Percentiles rank a stretch among this genome's conserved stretches.
Conservation (phyloP, 345 rosid genomes). For the Moringa oleifera region DNA sequence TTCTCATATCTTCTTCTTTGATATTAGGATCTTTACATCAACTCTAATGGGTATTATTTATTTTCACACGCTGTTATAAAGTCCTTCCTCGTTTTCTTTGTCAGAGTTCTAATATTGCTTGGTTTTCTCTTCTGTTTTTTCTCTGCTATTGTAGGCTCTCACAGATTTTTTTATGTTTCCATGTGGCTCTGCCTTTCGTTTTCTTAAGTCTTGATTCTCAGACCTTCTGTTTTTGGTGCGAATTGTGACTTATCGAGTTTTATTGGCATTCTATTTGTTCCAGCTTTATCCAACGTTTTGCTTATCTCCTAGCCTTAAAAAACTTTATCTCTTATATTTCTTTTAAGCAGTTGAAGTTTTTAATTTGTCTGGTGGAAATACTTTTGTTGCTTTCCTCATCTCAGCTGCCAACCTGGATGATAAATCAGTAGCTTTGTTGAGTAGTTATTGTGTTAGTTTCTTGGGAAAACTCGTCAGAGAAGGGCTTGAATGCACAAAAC, state of each 20-base stretch:
- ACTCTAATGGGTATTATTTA: constrained; percentile 4
- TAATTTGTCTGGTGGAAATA: not conserved
- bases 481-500: no score
- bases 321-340: no score
- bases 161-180: not conserved
- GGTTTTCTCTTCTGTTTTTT: constrained; percentile 11
- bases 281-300: not conserved
- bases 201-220: not conserved
- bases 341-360: not conserved
- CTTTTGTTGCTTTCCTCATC: constrained; percentile 3
- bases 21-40: constrained; percentile 18
- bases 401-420: no score
- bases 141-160: constrained; percentile 5
- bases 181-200: not conserved
- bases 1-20: constrained; percentile 20
- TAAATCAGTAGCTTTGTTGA: no score
- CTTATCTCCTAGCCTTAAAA: not conserved
- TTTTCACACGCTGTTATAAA: constrained; percentile 19
- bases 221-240: no score
- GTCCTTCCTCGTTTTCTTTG: constrained; percentile 14
- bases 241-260: no score
- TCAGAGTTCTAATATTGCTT: constrained; percentile 21
- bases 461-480: no score
- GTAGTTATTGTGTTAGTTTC: no score
- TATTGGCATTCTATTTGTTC: not conserved